Conservation (phyloP, 768 basidiomycete genomes). For the Naganishia vaughanmartiniae region DNA sequence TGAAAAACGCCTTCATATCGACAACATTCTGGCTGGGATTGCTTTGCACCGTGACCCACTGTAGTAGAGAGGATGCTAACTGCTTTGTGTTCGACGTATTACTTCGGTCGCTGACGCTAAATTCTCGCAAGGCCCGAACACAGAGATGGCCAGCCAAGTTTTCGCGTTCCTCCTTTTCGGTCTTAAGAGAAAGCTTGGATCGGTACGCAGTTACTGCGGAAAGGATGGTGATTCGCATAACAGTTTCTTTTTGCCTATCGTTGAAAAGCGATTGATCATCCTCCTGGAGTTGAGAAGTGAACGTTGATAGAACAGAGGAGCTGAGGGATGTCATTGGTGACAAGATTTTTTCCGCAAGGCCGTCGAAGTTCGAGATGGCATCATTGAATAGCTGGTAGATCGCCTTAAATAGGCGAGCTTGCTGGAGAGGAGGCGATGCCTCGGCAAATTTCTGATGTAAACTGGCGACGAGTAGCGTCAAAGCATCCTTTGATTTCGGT, state of each 20-base stretch:
- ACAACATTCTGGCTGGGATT: background rate
- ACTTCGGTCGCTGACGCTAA: background rate
- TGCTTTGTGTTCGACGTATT: background rate
- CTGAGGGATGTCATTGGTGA: slow-evolving; percentile 2
- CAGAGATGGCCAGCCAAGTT: background rate
- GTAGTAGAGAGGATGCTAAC: background rate
- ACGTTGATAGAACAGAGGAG: background rate
- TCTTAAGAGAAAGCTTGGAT: background rate
- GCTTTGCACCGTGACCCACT: slow-evolving; percentile 2
- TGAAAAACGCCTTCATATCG: slow-evolving; percentile 14
- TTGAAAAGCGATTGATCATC: background rate
- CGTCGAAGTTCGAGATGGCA: background rate
- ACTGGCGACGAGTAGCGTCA: slow-evolving; percentile 4
- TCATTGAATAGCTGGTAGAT: slow-evolving; percentile 2
- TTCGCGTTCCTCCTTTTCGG: background rate
- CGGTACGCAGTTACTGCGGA: slow-evolving; percentile 3
- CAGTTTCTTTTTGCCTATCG: background rate
- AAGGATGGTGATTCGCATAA: background rate
- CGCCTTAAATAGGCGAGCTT: background rate
- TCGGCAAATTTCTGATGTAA: background rate
- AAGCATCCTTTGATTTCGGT: slow-evolving; percentile 1
- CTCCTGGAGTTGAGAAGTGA: background rate
- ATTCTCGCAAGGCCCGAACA: background rate
- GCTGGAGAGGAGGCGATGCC: background rate
- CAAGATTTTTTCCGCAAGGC: background rate